Conservation (phyloP, 1,284 basidiomycete species). For the Meripilus lineatus region DNA sequence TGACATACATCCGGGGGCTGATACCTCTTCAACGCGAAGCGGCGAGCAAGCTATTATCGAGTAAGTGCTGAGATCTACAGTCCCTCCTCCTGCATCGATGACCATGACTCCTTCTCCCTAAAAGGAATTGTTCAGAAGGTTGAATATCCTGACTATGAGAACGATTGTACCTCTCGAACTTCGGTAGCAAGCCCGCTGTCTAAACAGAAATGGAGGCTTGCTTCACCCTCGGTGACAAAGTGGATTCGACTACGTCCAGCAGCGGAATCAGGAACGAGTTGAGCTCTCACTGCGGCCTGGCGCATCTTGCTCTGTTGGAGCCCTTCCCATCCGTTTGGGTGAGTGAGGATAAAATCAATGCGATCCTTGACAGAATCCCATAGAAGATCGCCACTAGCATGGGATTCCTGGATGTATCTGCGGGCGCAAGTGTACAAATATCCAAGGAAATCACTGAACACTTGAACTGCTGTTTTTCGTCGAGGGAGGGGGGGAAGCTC, state of each 20-base stretch:
- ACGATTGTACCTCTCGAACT: slow-evolving; percentile 22
- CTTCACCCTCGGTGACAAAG: slow-evolving; percentile 48
- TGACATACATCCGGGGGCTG: slow-evolving; percentile 36
- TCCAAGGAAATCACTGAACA: slow-evolving; percentile 48
- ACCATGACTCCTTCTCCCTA: slow-evolving; percentile 39
- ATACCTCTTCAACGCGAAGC: slow-evolving; percentile 33
- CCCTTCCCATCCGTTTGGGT: slow-evolving; percentile 45
- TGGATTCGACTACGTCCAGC: slow-evolving; percentile 32
- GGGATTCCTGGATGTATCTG: slow-evolving; percentile 44
- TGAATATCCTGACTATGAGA: background rate
- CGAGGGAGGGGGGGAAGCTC: slow-evolving; percentile 41
- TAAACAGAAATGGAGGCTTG: slow-evolving; percentile 44
- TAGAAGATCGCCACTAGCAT: slow-evolving; percentile 35
- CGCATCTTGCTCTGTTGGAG: slow-evolving; percentile 36
- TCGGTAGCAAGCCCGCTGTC: slow-evolving; percentile 31
- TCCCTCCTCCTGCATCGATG: slow-evolving; percentile 56
- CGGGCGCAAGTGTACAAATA: slow-evolving; percentile 43
- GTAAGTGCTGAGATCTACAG: slow-evolving; percentile 51
- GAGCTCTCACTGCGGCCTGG: slow-evolving; percentile 29
- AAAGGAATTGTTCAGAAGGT: background rate
- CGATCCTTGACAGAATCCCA: slow-evolving; percentile 31
- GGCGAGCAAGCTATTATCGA: slow-evolving; percentile 20
- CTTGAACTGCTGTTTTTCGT: slow-evolving; percentile 40
- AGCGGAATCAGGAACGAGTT: slow-evolving; percentile 24
- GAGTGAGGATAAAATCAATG: slow-evolving; percentile 34